Evolutionary conservation across 2,329 filamentous ascomycete species (phyloP).

Genomic region (Trichoderma arundinaceum): DNA sequence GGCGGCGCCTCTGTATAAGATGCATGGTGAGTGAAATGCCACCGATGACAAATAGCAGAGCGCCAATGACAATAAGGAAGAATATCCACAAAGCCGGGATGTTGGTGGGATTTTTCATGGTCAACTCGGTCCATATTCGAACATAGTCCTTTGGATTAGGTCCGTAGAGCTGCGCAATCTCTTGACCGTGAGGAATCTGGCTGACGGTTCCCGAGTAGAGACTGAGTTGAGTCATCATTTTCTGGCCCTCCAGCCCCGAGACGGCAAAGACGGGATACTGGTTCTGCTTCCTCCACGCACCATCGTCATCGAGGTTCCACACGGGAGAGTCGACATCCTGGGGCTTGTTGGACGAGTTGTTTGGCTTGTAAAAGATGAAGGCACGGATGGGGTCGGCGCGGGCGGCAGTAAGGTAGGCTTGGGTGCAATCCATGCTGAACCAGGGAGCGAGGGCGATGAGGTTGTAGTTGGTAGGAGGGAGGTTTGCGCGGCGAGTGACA

Average conservation of each 20-base stretch:
- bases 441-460: constrained; percentile 86
- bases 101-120: constrained; percentile 52
- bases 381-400: constrained; percentile 63
- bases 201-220: constrained; percentile 79
- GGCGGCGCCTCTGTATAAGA: constrained; percentile 72
- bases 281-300: constrained; percentile 73
- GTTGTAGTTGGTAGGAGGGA: constrained; percentile 72
- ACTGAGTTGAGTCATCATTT: constrained; percentile 73
- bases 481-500: constrained; percentile 72
- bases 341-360: constrained; percentile 63
- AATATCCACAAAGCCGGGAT: constrained; percentile 85
- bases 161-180: constrained; percentile 61
- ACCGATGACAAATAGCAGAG: constrained; percentile 71
- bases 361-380: constrained; percentile 67
- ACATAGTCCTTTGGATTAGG: constrained; percentile 64
- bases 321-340: constrained; percentile 66
- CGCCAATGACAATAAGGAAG: constrained; percentile 70
- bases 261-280: constrained; percentile 85
- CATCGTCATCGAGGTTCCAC: constrained; percentile 75
- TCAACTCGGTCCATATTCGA: constrained; percentile 63
- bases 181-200: constrained; percentile 61
- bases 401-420: constrained; percentile 71
- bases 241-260: constrained; percentile 67
- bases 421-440: constrained; percentile 75
- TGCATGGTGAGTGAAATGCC: constrained; percentile 76